Conservation (phyloP, 495 filamentous ascomycete genomes). For the Penicillium goetzii region DNA sequence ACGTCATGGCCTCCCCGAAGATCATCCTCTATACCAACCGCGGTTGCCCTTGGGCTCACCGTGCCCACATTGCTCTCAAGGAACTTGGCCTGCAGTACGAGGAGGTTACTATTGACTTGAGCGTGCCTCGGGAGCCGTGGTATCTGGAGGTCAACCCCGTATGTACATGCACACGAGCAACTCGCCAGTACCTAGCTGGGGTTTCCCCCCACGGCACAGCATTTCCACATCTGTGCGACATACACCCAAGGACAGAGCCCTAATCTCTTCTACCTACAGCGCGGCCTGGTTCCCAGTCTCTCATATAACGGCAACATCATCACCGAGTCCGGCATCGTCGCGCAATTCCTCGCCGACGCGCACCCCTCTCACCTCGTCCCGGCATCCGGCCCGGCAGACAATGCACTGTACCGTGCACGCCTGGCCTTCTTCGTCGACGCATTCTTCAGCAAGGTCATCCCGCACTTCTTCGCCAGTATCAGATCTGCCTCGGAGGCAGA, state of each 20-base stretch:
- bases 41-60: conserved; percentile 79
- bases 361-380: conserved; percentile 55
- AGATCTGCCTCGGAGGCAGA: conserved; percentile 42
- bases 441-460: conserved; percentile 64
- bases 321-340: conserved; percentile 73
- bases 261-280: conserved; percentile 33
- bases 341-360: conserved; percentile 70
- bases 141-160: conserved; percentile 85
- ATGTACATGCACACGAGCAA: conserved; percentile 14
- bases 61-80: conserved; percentile 75
- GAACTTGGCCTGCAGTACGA: conserved; percentile 75
- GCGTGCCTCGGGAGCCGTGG: conserved; percentile 73
- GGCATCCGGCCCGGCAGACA: conserved; percentile 36
- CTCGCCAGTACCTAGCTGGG: background rate
- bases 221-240: background rate
- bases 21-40: conserved; percentile 76
- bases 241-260: background rate
- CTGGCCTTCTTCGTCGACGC: conserved; percentile 79
- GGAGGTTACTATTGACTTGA: conserved; percentile 79
- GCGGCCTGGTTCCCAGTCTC: conserved; percentile 77
- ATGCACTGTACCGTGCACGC: conserved; percentile 64
- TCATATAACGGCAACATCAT: conserved; percentile 74
- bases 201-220: background rate
- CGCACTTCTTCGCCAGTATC: conserved; percentile 48
- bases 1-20: conserved; percentile 46